Evolutionary conservation across 1,284 basidiomycete genomes (phyloP).

Genomic region (Apiotrichum veenhuisii): DNA sequence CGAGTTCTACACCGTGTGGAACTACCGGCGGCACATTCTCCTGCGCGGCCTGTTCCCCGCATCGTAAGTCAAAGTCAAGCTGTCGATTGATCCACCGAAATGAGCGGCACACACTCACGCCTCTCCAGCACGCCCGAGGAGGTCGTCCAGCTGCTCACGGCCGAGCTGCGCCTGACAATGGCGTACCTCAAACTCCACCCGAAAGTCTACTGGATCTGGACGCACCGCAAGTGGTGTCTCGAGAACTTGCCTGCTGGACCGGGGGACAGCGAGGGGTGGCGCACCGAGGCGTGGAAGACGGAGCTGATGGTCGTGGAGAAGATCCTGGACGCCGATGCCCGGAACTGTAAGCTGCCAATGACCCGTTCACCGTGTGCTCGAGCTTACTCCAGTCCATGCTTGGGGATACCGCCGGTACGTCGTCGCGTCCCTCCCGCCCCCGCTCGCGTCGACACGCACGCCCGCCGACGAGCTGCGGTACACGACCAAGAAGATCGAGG

Average conservation of each 20-base stretch:
- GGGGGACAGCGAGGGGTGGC: slow-evolving; percentile 58
- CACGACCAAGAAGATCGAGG: slow-evolving; percentile 84
- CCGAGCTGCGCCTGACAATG: slow-evolving; percentile 77
- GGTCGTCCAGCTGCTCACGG: slow-evolving; percentile 61
- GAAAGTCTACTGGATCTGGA: slow-evolving; percentile 97
- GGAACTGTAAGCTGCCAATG: too few relatives aligned
- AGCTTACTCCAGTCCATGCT: slow-evolving; percentile 65
- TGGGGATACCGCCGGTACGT: slow-evolving; percentile 89
- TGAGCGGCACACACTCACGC: not conserved
- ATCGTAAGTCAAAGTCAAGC: slow-evolving; percentile 53
- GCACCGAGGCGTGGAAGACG: slow-evolving; percentile 68
- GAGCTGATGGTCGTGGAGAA: slow-evolving; percentile 82
- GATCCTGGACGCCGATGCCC: slow-evolving; percentile 79
- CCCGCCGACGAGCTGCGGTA: slow-evolving; percentile 64
- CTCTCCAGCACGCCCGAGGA: slow-evolving; percentile 51
- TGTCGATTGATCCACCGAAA: too few relatives aligned
- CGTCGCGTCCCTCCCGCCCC: slow-evolving; percentile 61
- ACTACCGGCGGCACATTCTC: slow-evolving; percentile 76
- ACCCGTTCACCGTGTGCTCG: too few relatives aligned
- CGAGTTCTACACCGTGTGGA: slow-evolving; percentile 91
- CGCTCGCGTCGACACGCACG: slow-evolving; percentile 49
- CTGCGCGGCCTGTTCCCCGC: slow-evolving; percentile 65
- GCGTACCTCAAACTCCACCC: slow-evolving; percentile 73
- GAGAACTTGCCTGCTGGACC: slow-evolving; percentile 74
- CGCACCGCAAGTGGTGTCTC: slow-evolving; percentile 89